These are phyloP conservation scores for Cyberlindnera lachancei DNA, from an alignment of 805 yeast species.

Conservation along the genomic window DNA sequence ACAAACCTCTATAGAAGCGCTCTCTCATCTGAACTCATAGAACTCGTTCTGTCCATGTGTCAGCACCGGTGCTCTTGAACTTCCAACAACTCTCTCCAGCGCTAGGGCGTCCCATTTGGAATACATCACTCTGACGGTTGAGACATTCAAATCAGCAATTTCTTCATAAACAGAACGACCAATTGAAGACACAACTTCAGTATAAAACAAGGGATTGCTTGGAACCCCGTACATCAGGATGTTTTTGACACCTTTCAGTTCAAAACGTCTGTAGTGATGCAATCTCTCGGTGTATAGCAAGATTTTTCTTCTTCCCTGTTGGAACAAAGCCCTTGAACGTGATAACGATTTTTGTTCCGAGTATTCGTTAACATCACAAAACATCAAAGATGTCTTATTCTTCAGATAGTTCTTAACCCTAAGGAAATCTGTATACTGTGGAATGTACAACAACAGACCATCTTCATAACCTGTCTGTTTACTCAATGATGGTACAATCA, in stretches of 20 bases:
- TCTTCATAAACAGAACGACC: constrained; percentile 47
- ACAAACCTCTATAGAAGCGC: too few species aligned
- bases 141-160: constrained; percentile 47
- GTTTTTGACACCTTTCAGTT: constrained; percentile 76
- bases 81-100: constrained; percentile 81
- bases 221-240: constrained; percentile 82
- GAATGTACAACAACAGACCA: constrained; percentile 76
- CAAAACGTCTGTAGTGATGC: constrained; percentile 85
- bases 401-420: constrained; percentile 59
- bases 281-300: constrained; percentile 90
- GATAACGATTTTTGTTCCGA: constrained; percentile 64
- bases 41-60: constrained; percentile 65
- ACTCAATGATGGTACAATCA: constrained; percentile 62
- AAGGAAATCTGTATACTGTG: constrained; percentile 80
- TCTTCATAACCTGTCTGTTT: constrained; percentile 52
- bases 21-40: constrained; percentile 63
- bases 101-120: constrained; percentile 75
- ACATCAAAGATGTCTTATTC: constrained; percentile 52
- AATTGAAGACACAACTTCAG: constrained; percentile 64
- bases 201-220: constrained; percentile 74
- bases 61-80: constrained; percentile 58
- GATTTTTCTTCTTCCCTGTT: constrained; percentile 52
- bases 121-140: constrained; percentile 54
- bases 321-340: constrained; percentile 63
- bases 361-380: constrained; percentile 79